Conservation (phyloP, 2,329 filamentous ascomycete species). For the Hypoxylon sp. region DNA sequence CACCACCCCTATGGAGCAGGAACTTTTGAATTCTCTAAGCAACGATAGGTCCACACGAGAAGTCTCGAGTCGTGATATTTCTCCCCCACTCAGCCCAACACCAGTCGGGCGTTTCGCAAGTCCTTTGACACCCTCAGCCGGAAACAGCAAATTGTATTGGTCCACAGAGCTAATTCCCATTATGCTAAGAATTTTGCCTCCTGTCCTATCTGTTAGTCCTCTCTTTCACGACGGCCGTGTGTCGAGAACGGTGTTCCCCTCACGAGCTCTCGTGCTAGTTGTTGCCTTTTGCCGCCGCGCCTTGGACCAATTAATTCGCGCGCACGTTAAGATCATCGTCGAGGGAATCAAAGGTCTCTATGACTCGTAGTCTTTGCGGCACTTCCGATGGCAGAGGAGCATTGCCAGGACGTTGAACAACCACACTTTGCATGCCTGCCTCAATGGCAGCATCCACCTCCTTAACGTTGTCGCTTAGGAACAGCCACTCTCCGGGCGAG, state of each 20-base stretch:
- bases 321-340: slow-evolving; percentile 44
- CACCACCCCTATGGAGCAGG: slow-evolving; percentile 10
- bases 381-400: slow-evolving; percentile 70
- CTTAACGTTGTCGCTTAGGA: slow-evolving; percentile 84
- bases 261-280: slow-evolving; percentile 11
- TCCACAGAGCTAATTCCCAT: slow-evolving; percentile 27
- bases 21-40: slow-evolving; percentile 26
- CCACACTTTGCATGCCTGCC: slow-evolving; percentile 74
- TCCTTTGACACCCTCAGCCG: slow-evolving; percentile 35
- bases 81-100: slow-evolving; percentile 33
- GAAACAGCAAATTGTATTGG: slow-evolving; percentile 34
- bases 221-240: slow-evolving; percentile 7
- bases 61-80: slow-evolving; percentile 25
- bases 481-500: slow-evolving; percentile 73
- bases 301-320: slow-evolving; percentile 36
- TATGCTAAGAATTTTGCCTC: slow-evolving; percentile 22
- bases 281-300: slow-evolving; percentile 8
- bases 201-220: slow-evolving; percentile 23
- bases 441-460: slow-evolving; percentile 75
- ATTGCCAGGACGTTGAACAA: slow-evolving; percentile 80
- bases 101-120: slow-evolving; percentile 32
- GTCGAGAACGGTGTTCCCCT: slow-evolving; percentile 16
- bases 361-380: slow-evolving; percentile 51
- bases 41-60: slow-evolving; percentile 19
- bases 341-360: slow-evolving; percentile 52